Conservation (phyloP, 2,329 filamentous ascomycete genomes). For the Apiospora malaysiana region DNA sequence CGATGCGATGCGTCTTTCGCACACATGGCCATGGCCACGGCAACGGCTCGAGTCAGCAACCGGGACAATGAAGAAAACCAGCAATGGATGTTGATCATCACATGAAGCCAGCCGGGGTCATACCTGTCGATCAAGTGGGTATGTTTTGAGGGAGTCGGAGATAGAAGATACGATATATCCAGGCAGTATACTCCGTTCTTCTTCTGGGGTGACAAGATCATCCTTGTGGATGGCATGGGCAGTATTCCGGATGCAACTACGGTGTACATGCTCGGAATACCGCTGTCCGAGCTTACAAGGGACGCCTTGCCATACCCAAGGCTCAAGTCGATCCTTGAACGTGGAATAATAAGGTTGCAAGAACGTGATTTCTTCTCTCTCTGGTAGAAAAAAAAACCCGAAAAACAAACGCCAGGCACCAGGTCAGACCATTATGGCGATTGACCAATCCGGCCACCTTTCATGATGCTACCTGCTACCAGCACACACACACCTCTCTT, state of each 20-base stretch:
- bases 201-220: not conserved
- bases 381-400: not conserved
- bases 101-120: not conserved
- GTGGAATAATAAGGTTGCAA: not conserved
- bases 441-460: conserved; percentile 17
- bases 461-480: not conserved
- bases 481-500: not conserved
- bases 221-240: not conserved
- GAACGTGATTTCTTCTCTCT: not conserved
- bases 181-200: not conserved
- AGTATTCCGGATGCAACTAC: not conserved
- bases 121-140: conserved; percentile 6
- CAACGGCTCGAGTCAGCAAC: too few relatives aligned
- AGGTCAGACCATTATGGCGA: conserved; percentile 1
- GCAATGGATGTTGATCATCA: not conserved
- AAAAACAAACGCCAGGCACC: not conserved
- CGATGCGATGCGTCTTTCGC: not conserved
- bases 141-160: not conserved
- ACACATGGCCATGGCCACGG: not conserved
- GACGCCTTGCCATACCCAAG: not conserved
- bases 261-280: not conserved
- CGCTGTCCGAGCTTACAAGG: conserved; percentile 2
- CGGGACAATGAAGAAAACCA: too few relatives aligned
- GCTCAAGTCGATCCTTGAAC: not conserved
- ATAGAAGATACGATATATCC: conserved; percentile 1